A percentile compares a stretch with the other conserved stretches of the same genome.
phyloP scores from a whole-genome alignment of 1,284 basidiomycete genomes.

The Mycena sp. region DNA sequence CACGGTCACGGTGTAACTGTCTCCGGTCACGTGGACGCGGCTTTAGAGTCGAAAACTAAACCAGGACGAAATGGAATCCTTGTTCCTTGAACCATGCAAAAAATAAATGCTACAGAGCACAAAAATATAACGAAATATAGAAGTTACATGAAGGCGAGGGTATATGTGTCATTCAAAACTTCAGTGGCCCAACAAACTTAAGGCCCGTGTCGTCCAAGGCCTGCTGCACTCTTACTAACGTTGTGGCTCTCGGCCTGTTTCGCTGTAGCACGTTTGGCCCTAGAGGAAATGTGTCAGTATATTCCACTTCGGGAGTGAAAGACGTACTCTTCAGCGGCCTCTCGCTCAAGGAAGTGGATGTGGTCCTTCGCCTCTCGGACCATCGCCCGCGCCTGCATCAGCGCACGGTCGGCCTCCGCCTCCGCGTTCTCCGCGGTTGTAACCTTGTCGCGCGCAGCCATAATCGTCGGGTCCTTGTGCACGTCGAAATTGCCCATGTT shows the following conservation, averaged over 20 bases:
- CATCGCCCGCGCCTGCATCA: conserved; percentile 53
- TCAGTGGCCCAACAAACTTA: no score
- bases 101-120: no score
- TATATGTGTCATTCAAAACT: no score
- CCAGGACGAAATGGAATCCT: no score
- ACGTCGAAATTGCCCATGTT: conserved; percentile 47
- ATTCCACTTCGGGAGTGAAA: conserved; percentile 15
- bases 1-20: no score
- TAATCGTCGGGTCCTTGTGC: conserved; percentile 59
- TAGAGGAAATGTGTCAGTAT: conserved; percentile 36
- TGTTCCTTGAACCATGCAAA: no score
- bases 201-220: conserved; percentile 68
- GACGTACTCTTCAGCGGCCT: conserved; percentile 65
- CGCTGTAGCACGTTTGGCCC: conserved; percentile 61
- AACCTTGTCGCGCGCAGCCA: conserved; percentile 62
- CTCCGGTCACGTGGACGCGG: no score
- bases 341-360: conserved; percentile 60
- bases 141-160: no score
- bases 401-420: conserved; percentile 61
- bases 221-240: conserved; percentile 62
- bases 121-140: no score
- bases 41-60: no score
- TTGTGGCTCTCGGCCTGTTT: conserved; percentile 67
- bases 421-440: conserved; percentile 63
- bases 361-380: conserved; percentile 63